Evolutionary conservation across 768 basidiomycete species (phyloP), one percentile per base, ranked within the genome.

Genomic region (Suillus plorans): DNA sequence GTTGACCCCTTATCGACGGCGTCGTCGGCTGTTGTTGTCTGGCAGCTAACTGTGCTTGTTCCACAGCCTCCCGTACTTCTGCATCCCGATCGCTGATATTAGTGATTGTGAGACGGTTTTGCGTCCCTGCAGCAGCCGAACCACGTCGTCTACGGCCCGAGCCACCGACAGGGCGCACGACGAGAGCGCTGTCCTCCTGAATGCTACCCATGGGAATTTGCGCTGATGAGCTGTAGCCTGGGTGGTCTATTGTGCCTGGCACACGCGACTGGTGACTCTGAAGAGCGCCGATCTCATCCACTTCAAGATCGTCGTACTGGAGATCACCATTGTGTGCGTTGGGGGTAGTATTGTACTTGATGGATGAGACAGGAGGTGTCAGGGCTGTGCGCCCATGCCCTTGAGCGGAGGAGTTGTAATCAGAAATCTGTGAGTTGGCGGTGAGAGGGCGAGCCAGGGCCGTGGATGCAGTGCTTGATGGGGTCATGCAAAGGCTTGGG

Each of bases 61-160:
- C 85, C 78, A 67, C 84, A 81, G 66, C 84, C 80, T 70, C 87
- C 37, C 82, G 67, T 20, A 65, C 62, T 52, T n/a, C 47, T 22
- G 39, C 62, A 61, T 78, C 76, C 47, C 73, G 70, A 39, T 82
- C 79, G 22, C 74, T 77, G 41, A 73, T 68, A 64, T 84, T 84
- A 42, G 78, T 77, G 41, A 83, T 74, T 53, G 82, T 82, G 14
- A 83, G 69, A 4, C 82, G 73, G 59, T 76, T 77, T 47, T 73
- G 72, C 16, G 72, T 49, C 10, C 61, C 50, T 25, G 62, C 63
- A 18, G 50, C 67, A n/a, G 73, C 72, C 22, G 76, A 79, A 49
- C 73, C 71, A 36, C 76, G 75, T 64, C 77, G 71, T 62, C 76
- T 77, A 14, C 78, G 61, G 6, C 60, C 50, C 13, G 67, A 60